Conservation (phyloP, 2,329 filamentous ascomycete genomes). For the Neopestalotiopsis sp. region DNA sequence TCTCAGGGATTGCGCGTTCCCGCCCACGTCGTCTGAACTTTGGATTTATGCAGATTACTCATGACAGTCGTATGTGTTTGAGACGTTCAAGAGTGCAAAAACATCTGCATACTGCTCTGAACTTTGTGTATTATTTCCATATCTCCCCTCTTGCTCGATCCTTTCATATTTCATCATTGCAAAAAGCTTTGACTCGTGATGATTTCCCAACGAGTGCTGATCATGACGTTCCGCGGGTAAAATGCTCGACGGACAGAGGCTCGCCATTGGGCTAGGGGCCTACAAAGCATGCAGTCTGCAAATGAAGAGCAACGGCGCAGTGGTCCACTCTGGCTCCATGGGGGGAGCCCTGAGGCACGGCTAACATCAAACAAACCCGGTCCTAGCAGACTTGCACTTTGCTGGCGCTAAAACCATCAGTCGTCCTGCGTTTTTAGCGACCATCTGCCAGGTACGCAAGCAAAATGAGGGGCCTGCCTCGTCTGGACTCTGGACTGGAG, state of each 20-base stretch:
- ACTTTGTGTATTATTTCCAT: no score
- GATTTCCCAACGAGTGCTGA: neutral
- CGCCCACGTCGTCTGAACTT: neutral
- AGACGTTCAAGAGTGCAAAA: no score
- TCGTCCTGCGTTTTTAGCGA: neutral
- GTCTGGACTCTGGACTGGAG: neutral
- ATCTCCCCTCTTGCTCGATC: no score
- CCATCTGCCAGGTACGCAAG: neutral
- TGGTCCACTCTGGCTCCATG: constrained; percentile 1
- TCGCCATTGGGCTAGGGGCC: constrained; percentile 3
- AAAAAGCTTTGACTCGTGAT: neutral
- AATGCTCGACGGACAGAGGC: neutral
- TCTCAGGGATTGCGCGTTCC: neutral
- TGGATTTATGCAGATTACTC: no score
- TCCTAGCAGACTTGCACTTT: neutral
- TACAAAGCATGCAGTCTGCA: constrained; percentile 3
- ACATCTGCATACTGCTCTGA: no score
- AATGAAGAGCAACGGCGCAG: constrained; percentile 16
- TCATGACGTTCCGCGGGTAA: constrained; percentile 10
- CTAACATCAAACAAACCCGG: neutral
- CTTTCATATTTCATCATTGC: no score
- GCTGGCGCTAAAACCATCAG: neutral
- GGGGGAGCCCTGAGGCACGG: neutral
- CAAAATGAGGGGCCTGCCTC: constrained; percentile 3
- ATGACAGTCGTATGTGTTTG: no score